Evolutionary conservation across 345 rosid species (phyloP).

Genomic region (Brassica incana): DNA sequence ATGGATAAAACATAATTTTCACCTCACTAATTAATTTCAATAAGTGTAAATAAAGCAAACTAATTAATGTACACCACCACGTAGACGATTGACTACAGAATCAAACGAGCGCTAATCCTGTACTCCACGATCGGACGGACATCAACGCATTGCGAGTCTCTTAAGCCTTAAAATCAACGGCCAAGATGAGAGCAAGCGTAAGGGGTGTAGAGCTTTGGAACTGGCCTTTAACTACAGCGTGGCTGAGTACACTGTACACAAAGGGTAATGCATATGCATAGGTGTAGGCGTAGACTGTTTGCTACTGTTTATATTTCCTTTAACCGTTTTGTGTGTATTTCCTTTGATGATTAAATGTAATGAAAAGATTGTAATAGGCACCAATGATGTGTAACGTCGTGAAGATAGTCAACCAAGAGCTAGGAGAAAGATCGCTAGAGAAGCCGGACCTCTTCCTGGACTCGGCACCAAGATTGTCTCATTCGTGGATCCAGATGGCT

Average conservation of each 20-base stretch:
- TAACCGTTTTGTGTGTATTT: not conserved
- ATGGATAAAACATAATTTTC: not conserved
- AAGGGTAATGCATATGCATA: conserved; percentile 93
- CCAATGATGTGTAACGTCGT: conserved; percentile 90
- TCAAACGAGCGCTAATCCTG: not conserved
- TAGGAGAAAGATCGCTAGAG: conserved; percentile 84
- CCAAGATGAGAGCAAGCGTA: not conserved
- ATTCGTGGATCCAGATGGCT: conserved; percentile 91
- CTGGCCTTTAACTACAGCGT: conserved; percentile 79
- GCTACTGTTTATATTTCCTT: conserved; percentile 1
- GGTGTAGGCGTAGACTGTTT: conserved; percentile 40
- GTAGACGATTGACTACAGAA: conserved; percentile 6
- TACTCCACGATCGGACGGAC: conserved; percentile 22
- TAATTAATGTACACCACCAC: not conserved
- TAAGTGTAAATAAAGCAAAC: not conserved
- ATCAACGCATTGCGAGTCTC: not conserved
- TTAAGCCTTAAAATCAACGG: conserved; percentile 28
- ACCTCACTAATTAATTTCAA: not conserved
- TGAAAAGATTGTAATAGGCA: conserved; percentile 68
- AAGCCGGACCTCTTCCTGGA: conserved; percentile 85
- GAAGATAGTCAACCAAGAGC: conserved; percentile 65
- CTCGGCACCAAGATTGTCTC: conserved; percentile 79
- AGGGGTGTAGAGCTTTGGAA: conserved; percentile 50
- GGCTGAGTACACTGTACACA: conserved; percentile 80
- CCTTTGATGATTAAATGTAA: not conserved